These are phyloP conservation scores for Bjerkandera adusta DNA, from an alignment of 1,284 basidiomycete species.

Conservation along the genomic window DNA sequence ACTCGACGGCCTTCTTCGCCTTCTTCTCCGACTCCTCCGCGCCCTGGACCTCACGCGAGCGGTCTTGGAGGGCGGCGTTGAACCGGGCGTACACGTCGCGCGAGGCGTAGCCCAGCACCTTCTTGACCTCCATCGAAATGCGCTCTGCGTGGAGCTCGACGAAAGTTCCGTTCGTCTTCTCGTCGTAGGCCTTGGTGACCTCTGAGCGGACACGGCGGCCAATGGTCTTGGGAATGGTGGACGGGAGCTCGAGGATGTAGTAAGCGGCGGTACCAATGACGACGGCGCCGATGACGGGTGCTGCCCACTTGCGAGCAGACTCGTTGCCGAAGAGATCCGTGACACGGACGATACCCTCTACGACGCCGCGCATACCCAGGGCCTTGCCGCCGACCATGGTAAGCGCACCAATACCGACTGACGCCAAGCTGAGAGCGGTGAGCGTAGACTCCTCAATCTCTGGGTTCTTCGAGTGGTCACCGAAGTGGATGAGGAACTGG, in stretches of 20 bases:
- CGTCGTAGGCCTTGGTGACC: constrained; percentile 43
- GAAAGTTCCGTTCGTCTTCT: constrained; percentile 49
- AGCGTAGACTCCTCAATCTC: constrained; percentile 53
- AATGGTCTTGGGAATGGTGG: constrained; percentile 88
- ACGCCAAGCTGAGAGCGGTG: constrained; percentile 71
- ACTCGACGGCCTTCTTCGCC: constrained; percentile 71
- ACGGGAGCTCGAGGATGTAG: constrained; percentile 87
- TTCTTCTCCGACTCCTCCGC: constrained; percentile 75
- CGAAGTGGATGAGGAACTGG: constrained; percentile 68
- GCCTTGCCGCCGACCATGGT: constrained; percentile 85
- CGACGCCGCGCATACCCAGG: constrained; percentile 73
- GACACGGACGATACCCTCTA: constrained; percentile 76
- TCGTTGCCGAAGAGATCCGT: constrained; percentile 85
- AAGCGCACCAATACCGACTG: constrained; percentile 81
- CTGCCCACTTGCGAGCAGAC: constrained; percentile 83
- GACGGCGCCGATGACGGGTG: constrained; percentile 78
- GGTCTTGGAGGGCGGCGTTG: constrained; percentile 76
- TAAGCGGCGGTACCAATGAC: constrained; percentile 80
- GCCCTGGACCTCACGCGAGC: constrained; percentile 71
- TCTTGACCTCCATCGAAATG: constrained; percentile 86
- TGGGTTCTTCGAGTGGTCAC: constrained; percentile 40
- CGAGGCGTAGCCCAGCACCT: constrained; percentile 89
- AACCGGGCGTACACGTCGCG: constrained; percentile 92
- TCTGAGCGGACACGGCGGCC: constrained; percentile 74
- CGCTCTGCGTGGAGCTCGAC: constrained; percentile 71